These are phyloP conservation scores for Pythium aphanidermatum DNA, from an alignment of 352 stramenopile species.

Conservation along the genomic window DNA sequence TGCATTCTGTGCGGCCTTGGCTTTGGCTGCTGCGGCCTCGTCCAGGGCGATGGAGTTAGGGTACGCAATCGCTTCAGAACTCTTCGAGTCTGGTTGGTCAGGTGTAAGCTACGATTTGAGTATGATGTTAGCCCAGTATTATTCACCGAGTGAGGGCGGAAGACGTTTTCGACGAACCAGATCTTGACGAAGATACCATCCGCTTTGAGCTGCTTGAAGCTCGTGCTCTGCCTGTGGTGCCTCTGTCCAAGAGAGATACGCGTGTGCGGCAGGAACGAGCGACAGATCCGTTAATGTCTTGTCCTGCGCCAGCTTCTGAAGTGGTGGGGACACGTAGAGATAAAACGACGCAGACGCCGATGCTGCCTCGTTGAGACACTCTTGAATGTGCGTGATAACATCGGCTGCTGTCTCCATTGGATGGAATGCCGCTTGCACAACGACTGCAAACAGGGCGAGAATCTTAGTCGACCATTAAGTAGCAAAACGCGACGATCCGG, in stretches of 20 bases:
- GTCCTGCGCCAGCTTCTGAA: constrained; percentile 42
- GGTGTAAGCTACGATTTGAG: constrained; percentile 10
- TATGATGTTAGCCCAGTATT: background rate
- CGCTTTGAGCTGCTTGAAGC: constrained; percentile 7
- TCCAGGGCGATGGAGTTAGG: constrained; percentile 21
- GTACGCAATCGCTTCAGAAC: background rate
- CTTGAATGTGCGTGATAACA: constrained; percentile 56
- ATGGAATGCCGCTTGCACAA: constrained; percentile 81
- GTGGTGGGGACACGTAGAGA: constrained; percentile 75
- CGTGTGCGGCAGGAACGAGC: constrained; percentile 69
- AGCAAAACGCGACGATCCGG: background rate
- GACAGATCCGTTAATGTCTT: constrained; percentile 66
- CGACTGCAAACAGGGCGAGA: constrained; percentile 27
- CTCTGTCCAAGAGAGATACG: constrained; percentile 68
- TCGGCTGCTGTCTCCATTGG: constrained; percentile 70
- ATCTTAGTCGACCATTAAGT: background rate
- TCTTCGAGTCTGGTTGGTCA: constrained; percentile 14
- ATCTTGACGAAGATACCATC: constrained; percentile 56
- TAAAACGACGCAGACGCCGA: constrained; percentile 31
- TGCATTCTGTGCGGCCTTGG: constrained; percentile 8
- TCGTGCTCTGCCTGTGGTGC: constrained; percentile 4
- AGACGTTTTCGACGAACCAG: constrained; percentile 42
- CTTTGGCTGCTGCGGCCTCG: constrained; percentile 8
- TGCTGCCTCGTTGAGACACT: constrained; percentile 27
- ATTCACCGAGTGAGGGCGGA: no score